Evolutionary conservation across 345 rosid genomes (phyloP), one percentile per base, ranked within the genome.

Genomic region (Hibiscus syriacus): DNA sequence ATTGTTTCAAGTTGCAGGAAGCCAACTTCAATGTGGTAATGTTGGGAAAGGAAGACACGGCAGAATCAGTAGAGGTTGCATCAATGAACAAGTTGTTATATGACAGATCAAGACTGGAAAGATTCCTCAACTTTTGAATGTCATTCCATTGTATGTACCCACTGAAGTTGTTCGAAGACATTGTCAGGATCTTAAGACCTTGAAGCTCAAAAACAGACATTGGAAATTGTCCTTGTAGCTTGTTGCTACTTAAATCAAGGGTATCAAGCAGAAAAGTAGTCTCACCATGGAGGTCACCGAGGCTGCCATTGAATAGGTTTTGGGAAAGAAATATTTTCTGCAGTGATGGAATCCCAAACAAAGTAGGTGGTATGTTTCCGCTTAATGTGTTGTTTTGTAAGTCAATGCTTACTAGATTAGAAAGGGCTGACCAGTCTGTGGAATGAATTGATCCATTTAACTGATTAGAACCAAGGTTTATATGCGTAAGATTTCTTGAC

Each of bases 21-120:
- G 84, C 84, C 78, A 87, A 50, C 55, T 9, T 79, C 22, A 87
- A 23, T 32, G 72, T 72, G 36, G 8, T 12, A 0, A 87, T 0
- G 16, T 32, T 34, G 9, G 79, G 80, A 3, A 41, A 73, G 1
- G 60, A 60, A 45, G 11, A 11, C 26, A 0, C 0, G 16, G 64
- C n/a, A 17, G 14, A 12, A 55, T 30, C 32, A 12, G 5, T 14
- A 16, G 9, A 8, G 4, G 7, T 70, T n/a, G 67, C 70, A 55
- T 75, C 0, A 8, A 85, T 53, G 2, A 23, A 25, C 74, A 83
- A 81, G 9, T 1, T 10, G 49, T 80, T 85, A 80, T 77, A 55
- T 0, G 93, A 83, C 5, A 87, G 83, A n/a, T 80, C 86, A 22
- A 80, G 78, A 8, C 0, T 39, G 0, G 79, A 67, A 32, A 86